Conservation (phyloP, 2,329 filamentous ascomycete genomes). For the Cercospora sp. region DNA sequence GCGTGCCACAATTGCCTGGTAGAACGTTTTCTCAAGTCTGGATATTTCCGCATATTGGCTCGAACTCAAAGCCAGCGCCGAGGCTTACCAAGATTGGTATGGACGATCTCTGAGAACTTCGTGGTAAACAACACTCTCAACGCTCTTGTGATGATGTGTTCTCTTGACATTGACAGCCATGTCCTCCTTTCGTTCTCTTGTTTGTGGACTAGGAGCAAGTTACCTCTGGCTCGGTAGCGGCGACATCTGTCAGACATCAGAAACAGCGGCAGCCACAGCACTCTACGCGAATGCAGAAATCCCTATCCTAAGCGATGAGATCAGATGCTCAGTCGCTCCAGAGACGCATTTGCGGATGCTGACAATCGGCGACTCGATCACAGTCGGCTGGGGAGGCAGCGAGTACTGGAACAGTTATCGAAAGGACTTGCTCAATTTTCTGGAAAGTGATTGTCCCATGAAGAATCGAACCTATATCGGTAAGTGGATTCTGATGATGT, state of each 20-base stretch:
- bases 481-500: background rate
- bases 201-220: constrained; percentile 2
- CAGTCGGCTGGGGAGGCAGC: constrained; percentile 16
- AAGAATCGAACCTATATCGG: constrained; percentile 9
- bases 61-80: constrained; percentile 8
- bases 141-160: background rate
- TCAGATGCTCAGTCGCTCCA: constrained; percentile 13
- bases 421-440: constrained; percentile 4
- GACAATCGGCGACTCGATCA: constrained; percentile 17
- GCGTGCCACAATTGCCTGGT: background rate
- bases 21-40: background rate
- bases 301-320: background rate
- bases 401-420: constrained; percentile 17
- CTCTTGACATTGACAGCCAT: background rate
- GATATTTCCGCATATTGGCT: constrained; percentile 2
- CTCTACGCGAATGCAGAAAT: background rate
- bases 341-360: constrained; percentile 13
- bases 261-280: background rate
- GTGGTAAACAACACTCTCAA: background rate
- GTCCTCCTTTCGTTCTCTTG: background rate
- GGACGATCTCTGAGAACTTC: background rate
- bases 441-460: constrained; percentile 14
- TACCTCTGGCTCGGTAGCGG: constrained; percentile 1
- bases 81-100: background rate
- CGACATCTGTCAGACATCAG: background rate